A percentile compares a stretch with the other conserved stretches of the same genome.
Conservation (phyloP, 2,329 filamentous ascomycete species). For the Neofusicoccum sp. region DNA sequence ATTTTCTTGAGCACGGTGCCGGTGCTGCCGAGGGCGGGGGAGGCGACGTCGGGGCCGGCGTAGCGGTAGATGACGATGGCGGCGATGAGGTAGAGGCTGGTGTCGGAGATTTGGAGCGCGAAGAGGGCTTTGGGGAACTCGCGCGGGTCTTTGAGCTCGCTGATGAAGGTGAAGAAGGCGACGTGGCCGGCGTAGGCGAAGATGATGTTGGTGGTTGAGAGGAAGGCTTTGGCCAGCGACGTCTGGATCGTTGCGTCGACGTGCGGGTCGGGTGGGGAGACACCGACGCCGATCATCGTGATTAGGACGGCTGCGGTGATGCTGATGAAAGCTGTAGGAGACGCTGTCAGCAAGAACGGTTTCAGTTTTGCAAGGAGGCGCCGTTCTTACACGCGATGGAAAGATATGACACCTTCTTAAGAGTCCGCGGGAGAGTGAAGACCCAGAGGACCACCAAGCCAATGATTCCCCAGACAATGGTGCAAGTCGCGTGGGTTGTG, state of each 20-base stretch:
- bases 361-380: neutral
- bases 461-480: constrained; percentile 53
- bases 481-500: constrained; percentile 16
- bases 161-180: constrained; percentile 67
- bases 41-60: constrained; percentile 59
- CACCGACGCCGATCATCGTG: constrained; percentile 39
- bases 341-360: neutral
- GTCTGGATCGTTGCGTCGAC: constrained; percentile 32
- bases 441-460: constrained; percentile 59
- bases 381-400: constrained; percentile 55
- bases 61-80: constrained; percentile 68
- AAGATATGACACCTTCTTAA: constrained; percentile 61
- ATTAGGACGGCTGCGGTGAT: constrained; percentile 38
- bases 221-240: constrained; percentile 40
- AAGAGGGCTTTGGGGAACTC: constrained; percentile 63
- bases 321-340: constrained; percentile 26
- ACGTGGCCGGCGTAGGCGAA: constrained; percentile 67
- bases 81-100: constrained; percentile 62
- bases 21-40: constrained; percentile 66
- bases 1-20: constrained; percentile 57
- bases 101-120: constrained; percentile 59
- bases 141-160: constrained; percentile 60
- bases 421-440: constrained; percentile 60
- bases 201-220: constrained; percentile 58
- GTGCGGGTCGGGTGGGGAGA: constrained; percentile 18